Evolutionary conservation across 2,329 filamentous ascomycete species (phyloP).

Genomic region (Colletotrichum sp.): DNA sequence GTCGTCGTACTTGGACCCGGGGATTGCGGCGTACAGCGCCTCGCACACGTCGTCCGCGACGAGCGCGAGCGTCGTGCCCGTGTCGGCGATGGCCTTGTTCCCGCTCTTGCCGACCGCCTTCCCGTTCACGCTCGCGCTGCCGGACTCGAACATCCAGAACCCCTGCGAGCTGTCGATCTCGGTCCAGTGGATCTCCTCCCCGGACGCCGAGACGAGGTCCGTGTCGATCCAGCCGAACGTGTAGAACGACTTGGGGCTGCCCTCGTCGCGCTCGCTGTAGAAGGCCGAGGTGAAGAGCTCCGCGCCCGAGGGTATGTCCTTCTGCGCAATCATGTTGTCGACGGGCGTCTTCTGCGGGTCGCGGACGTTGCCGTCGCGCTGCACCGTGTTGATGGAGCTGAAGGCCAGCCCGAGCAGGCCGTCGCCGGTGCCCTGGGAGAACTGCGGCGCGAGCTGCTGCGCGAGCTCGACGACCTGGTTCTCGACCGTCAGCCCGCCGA

Average conservation of each 20-base stretch:
- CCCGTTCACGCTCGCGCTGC: constrained; percentile 58
- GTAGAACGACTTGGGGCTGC: constrained; percentile 65
- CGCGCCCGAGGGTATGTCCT: constrained; percentile 74
- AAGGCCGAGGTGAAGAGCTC: constrained; percentile 15
- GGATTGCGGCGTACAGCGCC: constrained; percentile 27
- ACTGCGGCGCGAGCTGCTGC: constrained; percentile 58
- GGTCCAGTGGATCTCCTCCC: constrained; percentile 64
- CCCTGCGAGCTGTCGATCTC: constrained; percentile 64
- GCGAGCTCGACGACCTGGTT: constrained; percentile 71
- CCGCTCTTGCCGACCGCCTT: constrained; percentile 37
- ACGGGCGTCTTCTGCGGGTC: constrained; percentile 71
- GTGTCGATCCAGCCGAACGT: constrained; percentile 74
- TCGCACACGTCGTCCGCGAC: constrained; percentile 29
- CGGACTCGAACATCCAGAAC: constrained; percentile 71
- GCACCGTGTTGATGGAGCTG: constrained; percentile 66
- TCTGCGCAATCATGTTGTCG: constrained; percentile 70
- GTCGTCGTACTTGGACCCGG: constrained; percentile 23
- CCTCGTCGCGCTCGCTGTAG: constrained; percentile 40
- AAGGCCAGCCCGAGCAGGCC: constrained; percentile 75
- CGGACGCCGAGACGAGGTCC: constrained; percentile 58
- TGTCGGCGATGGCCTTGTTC: constrained; percentile 58
- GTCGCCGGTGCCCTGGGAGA: constrained; percentile 62
- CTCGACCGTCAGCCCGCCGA: constrained; percentile 66
- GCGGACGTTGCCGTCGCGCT: constrained; percentile 47
- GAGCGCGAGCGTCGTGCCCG: constrained; percentile 67